Evolutionary conservation across 169 alveolate genomes (phyloP).

Genomic region (Plasmodium vivax): DNA sequence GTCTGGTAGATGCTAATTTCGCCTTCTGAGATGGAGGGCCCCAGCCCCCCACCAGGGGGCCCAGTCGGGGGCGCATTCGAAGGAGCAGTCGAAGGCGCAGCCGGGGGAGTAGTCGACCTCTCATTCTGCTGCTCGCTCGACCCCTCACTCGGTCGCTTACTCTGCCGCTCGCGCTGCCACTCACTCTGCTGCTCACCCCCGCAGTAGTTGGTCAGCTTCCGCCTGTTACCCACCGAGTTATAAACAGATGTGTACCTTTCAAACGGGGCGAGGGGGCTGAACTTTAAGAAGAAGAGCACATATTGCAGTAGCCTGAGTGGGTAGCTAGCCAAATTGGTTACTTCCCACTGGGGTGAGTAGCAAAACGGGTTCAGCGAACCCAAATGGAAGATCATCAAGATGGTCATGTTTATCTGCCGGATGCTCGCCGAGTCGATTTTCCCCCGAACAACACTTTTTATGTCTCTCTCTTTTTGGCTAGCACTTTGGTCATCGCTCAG

Average conservation of each 20-base stretch:
- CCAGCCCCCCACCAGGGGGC: background rate
- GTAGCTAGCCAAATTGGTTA: background rate
- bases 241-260: conserved; percentile 63
- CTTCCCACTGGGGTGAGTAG: background rate
- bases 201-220: conserved; percentile 9
- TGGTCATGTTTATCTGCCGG: conserved; percentile 37
- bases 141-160: too few species aligned
- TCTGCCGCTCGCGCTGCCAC: too few species aligned
- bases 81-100: too few species aligned
- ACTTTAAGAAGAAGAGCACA: conserved; percentile 46
- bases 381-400: conserved; percentile 26
- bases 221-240: background rate
- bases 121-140: too few species aligned
- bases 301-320: background rate
- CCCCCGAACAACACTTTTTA: background rate
- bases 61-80: too few species aligned
- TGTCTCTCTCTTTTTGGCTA: background rate
- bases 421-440: conserved; percentile 64
- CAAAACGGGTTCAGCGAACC: background rate
- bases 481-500: background rate
- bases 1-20: conserved; percentile 16
- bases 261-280: conserved; percentile 5
- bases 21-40: conserved; percentile 37
- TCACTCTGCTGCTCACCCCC: background rate
- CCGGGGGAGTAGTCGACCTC: background rate